Conservation (phyloP, 2,329 filamentous ascomycete species). For the Clonostachys rosea region DNA sequence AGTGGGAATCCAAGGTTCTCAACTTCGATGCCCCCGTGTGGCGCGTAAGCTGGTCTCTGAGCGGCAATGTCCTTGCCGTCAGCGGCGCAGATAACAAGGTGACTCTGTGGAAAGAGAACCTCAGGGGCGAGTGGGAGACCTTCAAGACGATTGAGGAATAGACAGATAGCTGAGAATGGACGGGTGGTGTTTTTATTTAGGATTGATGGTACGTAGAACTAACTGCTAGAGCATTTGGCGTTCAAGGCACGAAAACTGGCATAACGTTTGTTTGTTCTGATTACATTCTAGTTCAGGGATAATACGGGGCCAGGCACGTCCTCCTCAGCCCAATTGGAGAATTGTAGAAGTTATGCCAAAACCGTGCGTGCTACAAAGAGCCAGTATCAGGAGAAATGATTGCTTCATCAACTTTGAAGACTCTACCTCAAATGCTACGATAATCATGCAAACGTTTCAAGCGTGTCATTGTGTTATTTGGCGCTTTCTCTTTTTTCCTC, state of each 20-base stretch:
- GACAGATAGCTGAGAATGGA: constrained; percentile 6
- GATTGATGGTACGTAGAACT: neutral
- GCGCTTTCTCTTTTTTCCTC: too few species aligned
- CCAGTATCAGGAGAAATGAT: too few species aligned
- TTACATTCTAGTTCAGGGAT: neutral
- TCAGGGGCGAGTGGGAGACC: constrained; percentile 94
- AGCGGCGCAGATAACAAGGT: constrained; percentile 96
- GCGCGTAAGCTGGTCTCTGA: constrained; percentile 97
- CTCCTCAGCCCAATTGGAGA: too few species aligned
- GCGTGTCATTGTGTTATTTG: too few species aligned
- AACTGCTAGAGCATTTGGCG: constrained; percentile 20
- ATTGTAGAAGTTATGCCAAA: too few species aligned
- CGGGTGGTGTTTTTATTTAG: neutral
- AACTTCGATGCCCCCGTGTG: constrained; percentile 87
- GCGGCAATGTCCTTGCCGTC: constrained; percentile 92
- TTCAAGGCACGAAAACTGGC: constrained; percentile 21
- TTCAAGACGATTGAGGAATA: constrained; percentile 95
- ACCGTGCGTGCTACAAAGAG: too few species aligned
- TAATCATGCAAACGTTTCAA: too few species aligned
- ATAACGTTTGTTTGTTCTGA: constrained; percentile 1
- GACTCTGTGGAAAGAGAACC: constrained; percentile 96
- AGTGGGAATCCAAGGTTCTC: constrained; percentile 83
- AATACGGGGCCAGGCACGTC: too few species aligned
- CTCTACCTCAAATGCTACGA: too few species aligned
- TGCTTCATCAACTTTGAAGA: too few species aligned